Conservation (phyloP, 768 basidiomycete genomes). For the Pleurotus sapidus region DNA sequence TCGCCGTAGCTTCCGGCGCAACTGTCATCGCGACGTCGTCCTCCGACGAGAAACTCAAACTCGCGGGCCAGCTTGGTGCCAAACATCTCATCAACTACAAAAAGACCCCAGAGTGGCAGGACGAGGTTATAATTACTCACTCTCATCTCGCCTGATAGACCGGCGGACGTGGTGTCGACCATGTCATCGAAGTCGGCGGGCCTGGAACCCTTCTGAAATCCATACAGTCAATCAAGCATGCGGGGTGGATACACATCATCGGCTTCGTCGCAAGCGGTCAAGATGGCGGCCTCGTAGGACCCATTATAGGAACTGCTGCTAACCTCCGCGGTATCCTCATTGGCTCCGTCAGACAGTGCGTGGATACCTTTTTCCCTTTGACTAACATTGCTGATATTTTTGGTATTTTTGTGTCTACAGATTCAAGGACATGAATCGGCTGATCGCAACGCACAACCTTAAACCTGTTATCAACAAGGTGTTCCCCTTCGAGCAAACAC, state of each 20-base stretch:
- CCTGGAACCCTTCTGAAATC: slow-evolving; percentile 43
- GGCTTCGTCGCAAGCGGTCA: slow-evolving; percentile 42
- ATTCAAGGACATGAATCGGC: slow-evolving; percentile 51
- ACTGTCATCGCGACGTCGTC: slow-evolving; percentile 67
- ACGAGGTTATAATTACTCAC: too few species aligned
- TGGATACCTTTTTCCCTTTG: neutral
- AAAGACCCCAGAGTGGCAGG: slow-evolving; percentile 53
- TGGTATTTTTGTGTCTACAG: slow-evolving; percentile 19
- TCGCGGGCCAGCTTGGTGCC: slow-evolving; percentile 48
- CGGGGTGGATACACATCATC: slow-evolving; percentile 47
- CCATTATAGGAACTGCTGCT: slow-evolving; percentile 35
- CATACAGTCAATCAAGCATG: slow-evolving; percentile 32
- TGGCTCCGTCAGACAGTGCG: slow-evolving; percentile 54
- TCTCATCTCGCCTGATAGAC: slow-evolving; percentile 27
- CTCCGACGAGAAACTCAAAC: slow-evolving; percentile 57
- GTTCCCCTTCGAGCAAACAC: slow-evolving; percentile 51
- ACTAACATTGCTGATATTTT: too few species aligned
- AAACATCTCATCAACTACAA: slow-evolving; percentile 62
- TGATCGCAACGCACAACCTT: slow-evolving; percentile 41
- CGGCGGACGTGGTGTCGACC: slow-evolving; percentile 34
- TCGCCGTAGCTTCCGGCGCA: slow-evolving; percentile 62
- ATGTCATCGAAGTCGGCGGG: slow-evolving; percentile 32
- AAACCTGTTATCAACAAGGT: slow-evolving; percentile 54
- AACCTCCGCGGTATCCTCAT: slow-evolving; percentile 50
- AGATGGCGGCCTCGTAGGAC: slow-evolving; percentile 24